Percentiles rank a stretch among this genome's conserved stretches.
Evolutionary conservation across 129 eudicot species (phyloP).

Genomic region (Saussurea involucrata): DNA sequence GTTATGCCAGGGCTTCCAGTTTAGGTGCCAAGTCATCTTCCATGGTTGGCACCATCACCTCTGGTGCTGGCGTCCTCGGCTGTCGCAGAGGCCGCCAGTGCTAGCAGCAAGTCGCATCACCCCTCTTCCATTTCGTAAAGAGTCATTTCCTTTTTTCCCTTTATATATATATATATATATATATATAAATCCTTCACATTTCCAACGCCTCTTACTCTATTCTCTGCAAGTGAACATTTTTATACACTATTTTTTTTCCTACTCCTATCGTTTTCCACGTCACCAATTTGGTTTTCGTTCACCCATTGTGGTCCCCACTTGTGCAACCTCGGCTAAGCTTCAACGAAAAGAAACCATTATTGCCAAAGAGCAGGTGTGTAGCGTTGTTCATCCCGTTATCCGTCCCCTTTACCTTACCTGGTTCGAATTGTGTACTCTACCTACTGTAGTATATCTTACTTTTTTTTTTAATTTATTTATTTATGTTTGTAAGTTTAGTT

Average conservation of each 20-base stretch:
- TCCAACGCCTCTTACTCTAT: not conserved
- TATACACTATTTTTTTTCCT: conserved; percentile 24
- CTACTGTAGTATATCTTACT: not conserved
- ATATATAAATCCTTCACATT: conserved; percentile 12
- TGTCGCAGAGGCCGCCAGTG: conserved; percentile 79
- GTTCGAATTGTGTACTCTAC: conserved; percentile 11
- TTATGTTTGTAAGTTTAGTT: conserved; percentile 18
- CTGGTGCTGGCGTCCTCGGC: conserved; percentile 63
- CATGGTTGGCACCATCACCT: conserved; percentile 70
- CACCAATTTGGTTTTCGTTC: conserved; percentile 11
- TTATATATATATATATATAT: too few species aligned
- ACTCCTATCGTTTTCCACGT: not conserved
- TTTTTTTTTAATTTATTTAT: conserved; percentile 28
- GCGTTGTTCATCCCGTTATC: conserved; percentile 47
- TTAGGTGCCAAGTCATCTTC: conserved; percentile 85
- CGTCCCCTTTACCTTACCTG: conserved; percentile 19
- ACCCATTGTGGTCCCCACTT: conserved; percentile 20
- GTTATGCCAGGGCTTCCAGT: conserved; percentile 89
- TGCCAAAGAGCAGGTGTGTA: conserved; percentile 42
- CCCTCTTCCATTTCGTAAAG: conserved; percentile 1
- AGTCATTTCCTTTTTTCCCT: not conserved
- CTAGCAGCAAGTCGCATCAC: conserved; percentile 30
- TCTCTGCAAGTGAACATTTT: conserved; percentile 47
- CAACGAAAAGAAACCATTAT: conserved; percentile 7
- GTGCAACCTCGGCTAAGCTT: conserved; percentile 61